Conservation (phyloP, 1,139 yeast genomes). For the Arxiozyma slooffiae region DNA sequence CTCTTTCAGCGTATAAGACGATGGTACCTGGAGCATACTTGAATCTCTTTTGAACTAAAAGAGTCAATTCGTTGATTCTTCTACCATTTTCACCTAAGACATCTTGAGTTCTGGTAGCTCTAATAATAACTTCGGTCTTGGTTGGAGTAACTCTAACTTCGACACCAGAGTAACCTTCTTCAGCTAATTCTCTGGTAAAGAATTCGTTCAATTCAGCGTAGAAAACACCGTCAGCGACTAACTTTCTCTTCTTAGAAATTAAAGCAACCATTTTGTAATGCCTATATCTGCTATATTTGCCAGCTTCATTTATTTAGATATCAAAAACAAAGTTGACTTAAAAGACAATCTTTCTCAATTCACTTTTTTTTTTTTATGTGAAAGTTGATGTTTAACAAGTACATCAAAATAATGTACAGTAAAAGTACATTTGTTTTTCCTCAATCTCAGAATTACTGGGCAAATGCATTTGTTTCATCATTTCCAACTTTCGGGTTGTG, state of each 20-base stretch:
- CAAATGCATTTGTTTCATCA: neutral
- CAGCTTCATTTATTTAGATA: neutral
- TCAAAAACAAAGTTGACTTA: too few relatives aligned
- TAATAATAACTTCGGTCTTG: conserved; percentile 95
- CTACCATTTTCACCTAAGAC: conserved; percentile 99
- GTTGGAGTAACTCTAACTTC: conserved; percentile 98
- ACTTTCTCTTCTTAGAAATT: conserved; percentile 79
- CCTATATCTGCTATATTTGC: conserved; percentile 7
- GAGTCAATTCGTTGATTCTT: conserved; percentile 98
- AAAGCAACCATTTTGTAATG: conserved; percentile 44
- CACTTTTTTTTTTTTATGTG: too few relatives aligned
- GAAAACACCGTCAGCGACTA: conserved; percentile 99
- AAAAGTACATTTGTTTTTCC: neutral
- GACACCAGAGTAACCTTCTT: conserved; percentile 99
- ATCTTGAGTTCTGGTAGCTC: conserved; percentile 98
- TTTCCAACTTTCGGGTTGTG: too few relatives aligned
- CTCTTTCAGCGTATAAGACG: conserved; percentile 96
- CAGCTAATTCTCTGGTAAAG: conserved; percentile 99
- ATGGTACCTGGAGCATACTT: conserved; percentile 89
- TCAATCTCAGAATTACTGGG: neutral
- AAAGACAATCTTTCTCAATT: too few relatives aligned
- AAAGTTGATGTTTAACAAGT: neutral
- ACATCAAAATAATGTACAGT: neutral
- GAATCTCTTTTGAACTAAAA: conserved; percentile 98
- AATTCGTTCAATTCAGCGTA: conserved; percentile 99